These are phyloP conservation scores for Trypethelium eluteriae DNA, from an alignment of 495 filamentous ascomycete genomes.

Conservation along the genomic window DNA sequence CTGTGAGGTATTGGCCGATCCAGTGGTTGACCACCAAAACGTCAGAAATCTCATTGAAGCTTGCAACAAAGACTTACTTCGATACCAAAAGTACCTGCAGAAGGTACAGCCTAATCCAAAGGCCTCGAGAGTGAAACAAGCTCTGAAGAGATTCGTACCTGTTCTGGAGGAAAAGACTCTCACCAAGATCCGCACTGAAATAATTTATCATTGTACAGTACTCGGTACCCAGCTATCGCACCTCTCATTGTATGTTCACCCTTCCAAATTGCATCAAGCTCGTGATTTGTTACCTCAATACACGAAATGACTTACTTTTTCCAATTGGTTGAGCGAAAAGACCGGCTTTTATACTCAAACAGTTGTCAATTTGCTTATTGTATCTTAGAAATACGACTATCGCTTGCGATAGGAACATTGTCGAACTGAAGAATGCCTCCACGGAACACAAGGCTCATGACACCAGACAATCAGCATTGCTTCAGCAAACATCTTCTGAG, in stretches of 20 bases:
- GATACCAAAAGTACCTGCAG: not conserved
- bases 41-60: not conserved
- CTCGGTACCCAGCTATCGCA: not conserved
- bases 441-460: not conserved
- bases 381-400: not conserved
- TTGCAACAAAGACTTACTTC: not conserved
- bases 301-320: too few species aligned
- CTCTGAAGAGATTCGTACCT: not conserved
- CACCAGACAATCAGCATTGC: not conserved
- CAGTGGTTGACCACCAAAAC: not conserved
- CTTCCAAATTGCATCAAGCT: not conserved
- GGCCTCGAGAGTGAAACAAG: not conserved
- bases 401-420: not conserved
- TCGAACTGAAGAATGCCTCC: not conserved
- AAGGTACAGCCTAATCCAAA: not conserved
- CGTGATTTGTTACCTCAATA: too few species aligned
- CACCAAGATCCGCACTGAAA: not conserved
- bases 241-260: not conserved
- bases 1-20: not conserved
- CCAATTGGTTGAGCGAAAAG: too few species aligned
- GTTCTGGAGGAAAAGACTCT: not conserved
- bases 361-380: not conserved
- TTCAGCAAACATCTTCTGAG: not conserved
- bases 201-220: not conserved
- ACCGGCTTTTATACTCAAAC: too few species aligned